Conservation (phyloP, 441 rosid genomes). For the Jatropha podagrica region DNA sequence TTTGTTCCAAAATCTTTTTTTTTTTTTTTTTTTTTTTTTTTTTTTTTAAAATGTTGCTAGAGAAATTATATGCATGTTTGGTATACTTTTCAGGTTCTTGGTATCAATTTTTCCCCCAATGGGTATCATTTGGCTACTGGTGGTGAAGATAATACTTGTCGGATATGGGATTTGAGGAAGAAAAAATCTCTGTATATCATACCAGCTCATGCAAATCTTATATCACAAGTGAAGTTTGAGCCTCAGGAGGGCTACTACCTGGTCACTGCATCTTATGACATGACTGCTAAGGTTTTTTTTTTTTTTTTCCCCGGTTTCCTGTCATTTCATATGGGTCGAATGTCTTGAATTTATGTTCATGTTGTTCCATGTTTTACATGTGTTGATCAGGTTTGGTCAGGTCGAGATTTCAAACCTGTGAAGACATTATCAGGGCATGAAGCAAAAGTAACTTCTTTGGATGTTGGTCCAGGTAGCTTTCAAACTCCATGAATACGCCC, state of each 20-base stretch:
- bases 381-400: constrained; percentile 79
- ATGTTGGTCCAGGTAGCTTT: constrained; percentile 53
- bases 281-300: constrained; percentile 68
- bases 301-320: constrained; percentile 6
- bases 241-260: constrained; percentile 93
- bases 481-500: neutral
- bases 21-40: neutral
- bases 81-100: constrained; percentile 57
- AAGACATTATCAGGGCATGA: constrained; percentile 77
- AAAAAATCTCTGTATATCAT: constrained; percentile 67
- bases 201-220: constrained; percentile 88
- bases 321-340: constrained; percentile 1
- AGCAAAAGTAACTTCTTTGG: constrained; percentile 73
- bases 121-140: constrained; percentile 95
- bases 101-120: constrained; percentile 86
- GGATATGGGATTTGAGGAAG: constrained; percentile 96
- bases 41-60: constrained; percentile 4
- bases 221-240: constrained; percentile 91
- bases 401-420: constrained; percentile 85
- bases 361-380: constrained; percentile 19
- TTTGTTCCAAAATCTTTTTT: neutral
- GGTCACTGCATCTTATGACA: constrained; percentile 93
- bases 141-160: constrained; percentile 90
- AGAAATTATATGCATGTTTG: constrained; percentile 14
- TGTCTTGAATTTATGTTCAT: constrained; percentile 20